Percentiles rank a stretch among this genome's conserved stretches.
These are phyloP conservation scores for Sclerotinia sclerotiorum DNA, from an alignment of 2,329 filamentous ascomycete species.

Conservation along the genomic window DNA sequence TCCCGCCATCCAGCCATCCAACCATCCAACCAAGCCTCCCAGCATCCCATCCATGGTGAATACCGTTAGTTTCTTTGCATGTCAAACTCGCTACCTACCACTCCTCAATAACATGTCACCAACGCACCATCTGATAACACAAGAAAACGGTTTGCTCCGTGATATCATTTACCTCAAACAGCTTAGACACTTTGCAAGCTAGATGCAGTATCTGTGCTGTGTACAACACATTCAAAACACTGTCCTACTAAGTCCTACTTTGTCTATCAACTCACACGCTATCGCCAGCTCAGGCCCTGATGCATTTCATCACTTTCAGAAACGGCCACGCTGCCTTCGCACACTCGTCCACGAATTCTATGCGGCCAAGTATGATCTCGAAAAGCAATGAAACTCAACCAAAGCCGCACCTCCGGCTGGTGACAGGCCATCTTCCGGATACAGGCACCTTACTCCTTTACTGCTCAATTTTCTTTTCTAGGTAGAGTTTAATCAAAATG, in stretches of 20 bases:
- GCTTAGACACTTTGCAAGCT: conserved; percentile 19
- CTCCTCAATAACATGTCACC: conserved; percentile 21
- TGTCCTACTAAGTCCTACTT: conserved; percentile 30
- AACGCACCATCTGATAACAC: conserved; percentile 22
- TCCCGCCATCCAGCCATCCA: not conserved
- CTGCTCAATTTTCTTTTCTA: conserved; percentile 16
- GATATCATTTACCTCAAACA: conserved; percentile 23
- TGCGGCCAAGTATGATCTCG: conserved; percentile 22
- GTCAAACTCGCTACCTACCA: conserved; percentile 11
- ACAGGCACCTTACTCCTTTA: conserved; percentile 7
- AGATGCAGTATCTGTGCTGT: conserved; percentile 19
- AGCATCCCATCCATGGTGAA: conserved; percentile 5
- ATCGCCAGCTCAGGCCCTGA: conserved; percentile 23
- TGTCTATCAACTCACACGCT: conserved; percentile 18
- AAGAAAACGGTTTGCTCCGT: conserved; percentile 18
- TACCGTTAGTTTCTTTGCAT: conserved; percentile 15
- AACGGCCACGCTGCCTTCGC: conserved; percentile 25
- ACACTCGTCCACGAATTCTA: conserved; percentile 25
- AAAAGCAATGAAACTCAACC: conserved; percentile 20
- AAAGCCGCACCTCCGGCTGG: conserved; percentile 21
- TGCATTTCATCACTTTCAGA: conserved; percentile 22
- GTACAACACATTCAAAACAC: conserved; percentile 33
- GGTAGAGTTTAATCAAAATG: conserved; percentile 1
- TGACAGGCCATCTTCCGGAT: conserved; percentile 19
- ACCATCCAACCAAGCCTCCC: no score